Evolutionary conservation across 208 protist species (phyloP).

Genomic region (Trypanosoma mega): DNA sequence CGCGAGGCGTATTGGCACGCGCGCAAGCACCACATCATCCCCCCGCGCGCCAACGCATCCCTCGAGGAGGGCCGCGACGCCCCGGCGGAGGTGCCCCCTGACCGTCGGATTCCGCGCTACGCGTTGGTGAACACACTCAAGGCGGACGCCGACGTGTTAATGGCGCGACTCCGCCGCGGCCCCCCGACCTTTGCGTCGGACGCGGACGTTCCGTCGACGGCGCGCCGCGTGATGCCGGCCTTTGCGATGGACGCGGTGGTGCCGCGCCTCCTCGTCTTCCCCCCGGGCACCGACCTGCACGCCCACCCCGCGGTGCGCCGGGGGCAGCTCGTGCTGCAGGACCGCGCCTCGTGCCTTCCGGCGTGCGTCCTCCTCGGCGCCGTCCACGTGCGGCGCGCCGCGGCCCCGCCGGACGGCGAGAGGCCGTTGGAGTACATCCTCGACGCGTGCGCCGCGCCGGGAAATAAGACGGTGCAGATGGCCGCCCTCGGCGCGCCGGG

Average conservation of each 20-base stretch:
- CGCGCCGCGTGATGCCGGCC: conserved; percentile 34
- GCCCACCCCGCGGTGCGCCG: conserved; percentile 82
- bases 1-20: conserved; percentile 81
- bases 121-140: conserved; percentile 89
- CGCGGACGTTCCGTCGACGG: not conserved
- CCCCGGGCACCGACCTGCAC: conserved; percentile 82
- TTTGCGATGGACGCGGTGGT: conserved; percentile 77
- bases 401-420: conserved; percentile 1
- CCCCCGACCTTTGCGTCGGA: conserved; percentile 22
- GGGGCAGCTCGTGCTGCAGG: conserved; percentile 87
- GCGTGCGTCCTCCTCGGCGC: conserved; percentile 82
- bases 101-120: conserved; percentile 65
- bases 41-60: conserved; percentile 45
- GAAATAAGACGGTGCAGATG: conserved; percentile 92
- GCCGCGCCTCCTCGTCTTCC: conserved; percentile 82
- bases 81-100: not conserved
- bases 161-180: conserved; percentile 58
- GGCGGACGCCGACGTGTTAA: conserved; percentile 60
- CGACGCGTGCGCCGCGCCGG: conserved; percentile 90
- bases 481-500: conserved; percentile 61
- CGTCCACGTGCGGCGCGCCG: conserved; percentile 29
- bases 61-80: conserved; percentile 19
- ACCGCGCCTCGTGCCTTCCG: conserved; percentile 90
- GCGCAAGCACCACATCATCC: conserved; percentile 77
- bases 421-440: conserved; percentile 78